Percentiles rank a stretch among this genome's conserved stretches.
phyloP scores from a whole-genome alignment of 441 rosid genomes.

The Lepidium campestre region DNA sequence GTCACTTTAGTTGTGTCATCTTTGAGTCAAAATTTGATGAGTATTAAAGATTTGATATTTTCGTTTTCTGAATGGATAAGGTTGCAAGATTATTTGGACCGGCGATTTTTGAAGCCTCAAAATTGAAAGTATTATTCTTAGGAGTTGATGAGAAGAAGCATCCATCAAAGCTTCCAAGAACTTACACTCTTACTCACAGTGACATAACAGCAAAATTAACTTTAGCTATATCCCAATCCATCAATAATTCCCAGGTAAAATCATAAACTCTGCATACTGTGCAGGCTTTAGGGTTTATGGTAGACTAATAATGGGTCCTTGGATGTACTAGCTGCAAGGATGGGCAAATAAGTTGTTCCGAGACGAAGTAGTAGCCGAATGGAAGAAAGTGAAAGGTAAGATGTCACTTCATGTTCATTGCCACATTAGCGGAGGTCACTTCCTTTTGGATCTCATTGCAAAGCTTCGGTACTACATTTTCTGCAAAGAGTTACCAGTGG shows the following conservation, averaged over 20 bases:
- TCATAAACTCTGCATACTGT: neutral
- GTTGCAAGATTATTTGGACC: conserved; percentile 88
- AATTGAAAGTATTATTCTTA: conserved; percentile 72
- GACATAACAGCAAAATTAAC: conserved; percentile 74
- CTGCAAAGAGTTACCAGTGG: conserved; percentile 91
- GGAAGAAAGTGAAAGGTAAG: conserved; percentile 86
- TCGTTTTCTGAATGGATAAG: conserved; percentile 25
- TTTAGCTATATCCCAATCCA: conserved; percentile 74
- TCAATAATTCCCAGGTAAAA: conserved; percentile 81
- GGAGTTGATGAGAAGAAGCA: conserved; percentile 92
- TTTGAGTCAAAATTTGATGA: neutral
- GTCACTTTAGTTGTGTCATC: neutral
- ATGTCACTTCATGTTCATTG: conserved; percentile 98
- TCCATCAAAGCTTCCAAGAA: conserved; percentile 77
- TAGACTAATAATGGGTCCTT: no score
- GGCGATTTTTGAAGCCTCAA: conserved; percentile 81
- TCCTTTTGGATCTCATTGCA: conserved; percentile 64
- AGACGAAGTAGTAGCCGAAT: conserved; percentile 93
- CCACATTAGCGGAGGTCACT: conserved; percentile 93
- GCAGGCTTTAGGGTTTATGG: neutral
- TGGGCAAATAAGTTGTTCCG: conserved; percentile 82
- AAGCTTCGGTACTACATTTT: conserved; percentile 78
- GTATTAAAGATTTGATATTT: no score
- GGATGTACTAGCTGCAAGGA: conserved; percentile 65
- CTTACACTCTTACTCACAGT: conserved; percentile 85